These are phyloP conservation scores for Stagonosporopsis rhizophila DNA, from an alignment of 2,329 filamentous ascomycete genomes.

Conservation along the genomic window DNA sequence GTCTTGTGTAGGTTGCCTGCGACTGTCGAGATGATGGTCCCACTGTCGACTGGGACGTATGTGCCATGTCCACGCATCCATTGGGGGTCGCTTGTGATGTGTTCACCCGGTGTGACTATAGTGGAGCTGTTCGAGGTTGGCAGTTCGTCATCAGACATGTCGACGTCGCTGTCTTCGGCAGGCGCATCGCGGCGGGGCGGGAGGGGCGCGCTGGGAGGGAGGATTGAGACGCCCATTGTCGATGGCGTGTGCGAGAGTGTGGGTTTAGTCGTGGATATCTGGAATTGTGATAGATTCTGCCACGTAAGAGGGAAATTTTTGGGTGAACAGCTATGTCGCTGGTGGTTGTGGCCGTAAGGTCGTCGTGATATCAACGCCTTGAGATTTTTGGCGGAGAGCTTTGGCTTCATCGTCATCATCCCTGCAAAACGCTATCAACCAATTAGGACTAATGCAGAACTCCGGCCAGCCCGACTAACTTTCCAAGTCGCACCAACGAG, in stretches of 20 bases:
- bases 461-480: slow-evolving; percentile 18
- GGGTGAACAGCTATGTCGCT: neutral
- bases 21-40: slow-evolving; percentile 84
- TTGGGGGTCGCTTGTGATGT: slow-evolving; percentile 89
- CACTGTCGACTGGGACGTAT: slow-evolving; percentile 69
- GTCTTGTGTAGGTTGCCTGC: slow-evolving; percentile 90
- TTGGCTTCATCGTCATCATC: slow-evolving; percentile 15
- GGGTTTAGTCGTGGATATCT: neutral
- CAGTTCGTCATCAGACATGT: slow-evolving; percentile 54
- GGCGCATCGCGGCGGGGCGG: slow-evolving; percentile 41
- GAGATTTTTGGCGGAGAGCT: slow-evolving; percentile 42
- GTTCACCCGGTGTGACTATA: slow-evolving; percentile 87
- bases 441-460: neutral
- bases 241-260: neutral
- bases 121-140: slow-evolving; percentile 42
- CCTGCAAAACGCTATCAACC: slow-evolving; percentile 8
- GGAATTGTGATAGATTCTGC: neutral
- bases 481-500: slow-evolving; percentile 31
- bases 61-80: slow-evolving; percentile 99
- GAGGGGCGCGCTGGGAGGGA: slow-evolving; percentile 56
- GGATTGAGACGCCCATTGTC: slow-evolving; percentile 66
- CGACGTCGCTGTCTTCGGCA: slow-evolving; percentile 57
- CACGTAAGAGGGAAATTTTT: neutral
- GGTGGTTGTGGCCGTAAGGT: slow-evolving; percentile 1
- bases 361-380: slow-evolving; percentile 12